These are phyloP conservation scores for Fragilaria crotonensis DNA, from an alignment of 108 stramenopile species.

Conservation along the genomic window DNA sequence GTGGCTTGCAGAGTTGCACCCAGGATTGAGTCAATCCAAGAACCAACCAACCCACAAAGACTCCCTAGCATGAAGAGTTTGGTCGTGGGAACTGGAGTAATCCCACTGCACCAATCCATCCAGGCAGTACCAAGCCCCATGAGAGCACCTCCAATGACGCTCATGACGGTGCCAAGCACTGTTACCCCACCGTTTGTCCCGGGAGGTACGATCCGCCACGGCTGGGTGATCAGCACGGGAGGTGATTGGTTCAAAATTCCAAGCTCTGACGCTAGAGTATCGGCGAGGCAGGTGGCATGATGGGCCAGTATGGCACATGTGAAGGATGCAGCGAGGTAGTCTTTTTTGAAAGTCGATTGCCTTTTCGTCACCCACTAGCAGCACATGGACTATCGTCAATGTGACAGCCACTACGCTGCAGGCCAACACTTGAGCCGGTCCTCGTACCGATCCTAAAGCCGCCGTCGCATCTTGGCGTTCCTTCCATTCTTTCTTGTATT, in stretches of 20 bases:
- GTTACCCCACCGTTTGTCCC: conserved; percentile 84
- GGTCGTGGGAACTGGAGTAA: conserved; percentile 16
- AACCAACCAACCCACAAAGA: conserved; percentile 57
- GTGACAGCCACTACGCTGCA: conserved; percentile 51
- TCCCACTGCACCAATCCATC: conserved; percentile 35
- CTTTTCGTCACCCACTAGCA: conserved; percentile 43
- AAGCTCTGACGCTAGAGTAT: conserved; percentile 78
- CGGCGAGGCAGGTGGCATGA: conserved; percentile 72
- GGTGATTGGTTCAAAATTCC: conserved; percentile 51
- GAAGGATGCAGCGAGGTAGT: conserved; percentile 30
- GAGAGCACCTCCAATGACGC: conserved; percentile 51
- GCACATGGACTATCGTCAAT: conserved; percentile 43
- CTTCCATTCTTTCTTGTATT: conserved; percentile 50
- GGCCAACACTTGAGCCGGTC: conserved; percentile 64
- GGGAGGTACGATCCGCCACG: conserved; percentile 52
- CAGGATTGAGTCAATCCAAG: conserved; percentile 65
- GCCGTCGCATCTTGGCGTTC: conserved; percentile 37
- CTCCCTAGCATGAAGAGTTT: conserved; percentile 31
- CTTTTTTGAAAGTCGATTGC: conserved; percentile 7
- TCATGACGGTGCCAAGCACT: conserved; percentile 42
- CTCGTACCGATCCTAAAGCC: conserved; percentile 33
- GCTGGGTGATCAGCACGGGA: conserved; percentile 59
- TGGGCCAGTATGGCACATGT: conserved; percentile 66
- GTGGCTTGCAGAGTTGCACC: conserved; percentile 71
- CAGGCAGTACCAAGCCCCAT: conserved; percentile 47